Evolutionary conservation across 331 rosid genomes (phyloP).

Genomic region (Malus hybrid): DNA sequence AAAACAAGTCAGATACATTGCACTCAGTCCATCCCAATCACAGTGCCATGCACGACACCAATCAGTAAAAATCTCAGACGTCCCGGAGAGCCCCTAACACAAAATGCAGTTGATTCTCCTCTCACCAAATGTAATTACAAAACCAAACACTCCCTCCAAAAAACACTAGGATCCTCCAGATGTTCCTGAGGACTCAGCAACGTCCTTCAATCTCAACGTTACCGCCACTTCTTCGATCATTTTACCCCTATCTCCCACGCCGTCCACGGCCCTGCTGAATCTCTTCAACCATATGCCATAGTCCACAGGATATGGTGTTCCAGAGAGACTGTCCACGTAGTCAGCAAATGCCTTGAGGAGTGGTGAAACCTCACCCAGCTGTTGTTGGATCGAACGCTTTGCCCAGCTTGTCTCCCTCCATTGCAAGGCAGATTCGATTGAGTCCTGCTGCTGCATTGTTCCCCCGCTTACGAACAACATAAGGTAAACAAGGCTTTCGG

Average conservation of each 20-base stretch:
- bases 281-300: conserved; percentile 72
- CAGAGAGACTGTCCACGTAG: conserved; percentile 78
- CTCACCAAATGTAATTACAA: conserved; percentile 33
- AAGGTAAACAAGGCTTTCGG: conserved; percentile 69
- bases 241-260: conserved; percentile 56
- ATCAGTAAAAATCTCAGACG: neutral
- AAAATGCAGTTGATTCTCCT: conserved; percentile 31
- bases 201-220: conserved; percentile 52
- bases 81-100: conserved; percentile 10
- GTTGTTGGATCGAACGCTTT: conserved; percentile 55
- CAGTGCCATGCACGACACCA: neutral
- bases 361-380: conserved; percentile 67
- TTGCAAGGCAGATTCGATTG: conserved; percentile 77
- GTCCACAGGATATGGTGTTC: conserved; percentile 73
- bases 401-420: conserved; percentile 81
- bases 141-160: conserved; percentile 1
- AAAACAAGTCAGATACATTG: neutral
- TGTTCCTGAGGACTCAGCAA: conserved; percentile 68
- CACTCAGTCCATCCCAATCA: conserved; percentile 7
- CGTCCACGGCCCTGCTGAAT: conserved; percentile 55
- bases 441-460: conserved; percentile 56
- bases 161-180: conserved; percentile 29
- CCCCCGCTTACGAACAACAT: conserved; percentile 54
- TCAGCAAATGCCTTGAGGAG: conserved; percentile 78
- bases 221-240: conserved; percentile 52